Evolutionary conservation across 768 basidiomycete species (phyloP).

Genomic region (Trametes maxima): DNA sequence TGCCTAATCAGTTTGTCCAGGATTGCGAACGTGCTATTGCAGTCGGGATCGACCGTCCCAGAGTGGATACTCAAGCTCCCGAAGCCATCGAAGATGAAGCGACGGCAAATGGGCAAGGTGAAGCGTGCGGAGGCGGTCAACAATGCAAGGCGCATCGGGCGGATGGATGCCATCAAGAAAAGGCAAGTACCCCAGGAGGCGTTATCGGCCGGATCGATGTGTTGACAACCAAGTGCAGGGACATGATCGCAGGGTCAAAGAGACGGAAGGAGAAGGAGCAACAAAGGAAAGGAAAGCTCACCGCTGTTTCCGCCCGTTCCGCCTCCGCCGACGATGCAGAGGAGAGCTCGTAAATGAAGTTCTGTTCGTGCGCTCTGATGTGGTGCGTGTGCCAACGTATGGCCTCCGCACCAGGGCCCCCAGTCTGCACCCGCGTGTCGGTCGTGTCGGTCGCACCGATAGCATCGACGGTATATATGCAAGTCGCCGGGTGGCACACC

Average conservation of each 20-base stretch:
- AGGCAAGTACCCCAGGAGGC: constrained; percentile 44
- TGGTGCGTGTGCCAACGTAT: constrained; percentile 10
- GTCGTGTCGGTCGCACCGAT: constrained; percentile 5
- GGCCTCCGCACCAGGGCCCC: neutral
- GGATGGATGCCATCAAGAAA: constrained; percentile 71
- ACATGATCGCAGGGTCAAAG: constrained; percentile 79
- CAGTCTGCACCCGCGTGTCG: neutral
- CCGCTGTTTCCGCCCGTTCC: constrained; percentile 7
- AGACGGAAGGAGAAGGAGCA: constrained; percentile 52
- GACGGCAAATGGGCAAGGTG: constrained; percentile 80
- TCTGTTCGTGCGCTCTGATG: constrained; percentile 21
- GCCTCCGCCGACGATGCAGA: neutral
- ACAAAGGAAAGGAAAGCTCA: constrained; percentile 15
- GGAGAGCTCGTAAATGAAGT: constrained; percentile 17
- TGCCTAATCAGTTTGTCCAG: constrained; percentile 40
- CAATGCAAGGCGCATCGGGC: constrained; percentile 66
- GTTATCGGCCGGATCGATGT: neutral
- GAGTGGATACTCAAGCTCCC: constrained; percentile 96
- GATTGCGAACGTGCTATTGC: constrained; percentile 93
- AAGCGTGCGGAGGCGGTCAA: constrained; percentile 80
- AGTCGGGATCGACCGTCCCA: constrained; percentile 89
- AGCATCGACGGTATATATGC: neutral
- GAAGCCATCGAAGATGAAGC: constrained; percentile 89
- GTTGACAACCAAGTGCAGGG: constrained; percentile 44
- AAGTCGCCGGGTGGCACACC: constrained; percentile 11